Base-by-base conservation (phyloP, 228 moss, liverwort and hornwort genomes). In the Sphagnum fallax region DNA sequence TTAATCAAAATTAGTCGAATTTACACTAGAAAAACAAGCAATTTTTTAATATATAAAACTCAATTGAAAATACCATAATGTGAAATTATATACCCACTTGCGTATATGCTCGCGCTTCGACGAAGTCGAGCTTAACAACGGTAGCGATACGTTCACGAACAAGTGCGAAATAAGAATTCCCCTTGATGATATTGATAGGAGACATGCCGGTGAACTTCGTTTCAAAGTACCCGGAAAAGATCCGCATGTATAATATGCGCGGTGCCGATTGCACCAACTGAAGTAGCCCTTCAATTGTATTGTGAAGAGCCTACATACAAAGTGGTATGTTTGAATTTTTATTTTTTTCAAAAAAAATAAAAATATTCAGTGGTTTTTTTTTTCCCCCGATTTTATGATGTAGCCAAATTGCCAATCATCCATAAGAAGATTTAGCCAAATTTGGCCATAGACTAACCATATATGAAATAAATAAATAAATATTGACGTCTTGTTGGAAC, bases 241-340 rank as follows among this genome's bases (percentile, higher is more conserved):
- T 77, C 65, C 91, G 79, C 96, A 96, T 92, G 51, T 88, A 90
- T 1, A 92, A 73, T 73, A 96, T 82, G 2, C 96, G 88, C 49
- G 92, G 96, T 64, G 89, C 81, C 51, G 84, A 72, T 78, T 96
- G 96, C 51, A 91, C 76, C 49, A 87, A 87, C 78, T 84, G 86
- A 65, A 96, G 77, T 12, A 96, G 86, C 49, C 88, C 84, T 77
- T 96, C 92, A 75, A 92, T 73, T 0, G 83, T 77, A 66, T 51
- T 76, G 75, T 92, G 89, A 47, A 92, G 69, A 10, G 77, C 96
- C 92, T 92, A 52, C 70, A 71, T 32, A 4, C 6, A 50, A 32
- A 66, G 50, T 32, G 2, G 32, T 32, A 0, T 32, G 32, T 32
- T 32, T 32, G 32, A 32, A 32, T 32, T 32, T 32, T 32, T 32